Evolutionary conservation across 331 rosid species (phyloP).

Genomic region (Pyracantha coccinea): DNA sequence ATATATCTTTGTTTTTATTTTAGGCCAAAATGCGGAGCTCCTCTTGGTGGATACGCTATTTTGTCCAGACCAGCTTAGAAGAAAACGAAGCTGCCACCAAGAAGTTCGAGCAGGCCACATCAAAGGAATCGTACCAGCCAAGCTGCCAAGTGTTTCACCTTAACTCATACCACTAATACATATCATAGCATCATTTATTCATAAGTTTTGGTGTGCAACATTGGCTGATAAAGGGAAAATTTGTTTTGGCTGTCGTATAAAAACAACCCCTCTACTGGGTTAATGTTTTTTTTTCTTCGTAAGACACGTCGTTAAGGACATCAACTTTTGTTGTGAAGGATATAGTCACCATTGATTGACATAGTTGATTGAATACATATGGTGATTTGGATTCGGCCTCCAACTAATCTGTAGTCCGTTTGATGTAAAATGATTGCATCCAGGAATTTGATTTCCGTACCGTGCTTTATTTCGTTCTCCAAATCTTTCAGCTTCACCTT

Average conservation of each 20-base stretch:
- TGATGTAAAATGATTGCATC: neutral
- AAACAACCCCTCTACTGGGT: neutral
- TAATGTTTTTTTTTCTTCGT: neutral
- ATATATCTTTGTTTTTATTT: conserved; percentile 11
- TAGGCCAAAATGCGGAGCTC: conserved; percentile 87
- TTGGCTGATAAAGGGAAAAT: neutral
- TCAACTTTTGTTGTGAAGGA: neutral
- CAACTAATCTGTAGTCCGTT: neutral
- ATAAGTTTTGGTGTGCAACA: conserved; percentile 15
- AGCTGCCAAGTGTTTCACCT: conserved; percentile 84
- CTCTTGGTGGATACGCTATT: conserved; percentile 79
- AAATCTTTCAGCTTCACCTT: neutral
- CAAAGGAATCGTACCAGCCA: conserved; percentile 52
- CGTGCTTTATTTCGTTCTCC: neutral
- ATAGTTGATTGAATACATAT: conserved; percentile 14
- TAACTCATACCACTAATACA: conserved; percentile 46
- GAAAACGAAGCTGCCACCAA: conserved; percentile 47
- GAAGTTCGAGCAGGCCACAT: conserved; percentile 66
- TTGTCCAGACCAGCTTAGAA: conserved; percentile 51
- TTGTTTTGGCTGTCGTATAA: neutral
- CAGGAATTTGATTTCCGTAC: neutral
- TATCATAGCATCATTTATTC: conserved; percentile 19
- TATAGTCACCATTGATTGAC: neutral
- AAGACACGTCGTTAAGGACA: neutral
- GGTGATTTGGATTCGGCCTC: conserved; percentile 4